phyloP scores from a whole-genome alignment of 352 stramenopile genomes.

The Globisporangium spinosum region DNA sequence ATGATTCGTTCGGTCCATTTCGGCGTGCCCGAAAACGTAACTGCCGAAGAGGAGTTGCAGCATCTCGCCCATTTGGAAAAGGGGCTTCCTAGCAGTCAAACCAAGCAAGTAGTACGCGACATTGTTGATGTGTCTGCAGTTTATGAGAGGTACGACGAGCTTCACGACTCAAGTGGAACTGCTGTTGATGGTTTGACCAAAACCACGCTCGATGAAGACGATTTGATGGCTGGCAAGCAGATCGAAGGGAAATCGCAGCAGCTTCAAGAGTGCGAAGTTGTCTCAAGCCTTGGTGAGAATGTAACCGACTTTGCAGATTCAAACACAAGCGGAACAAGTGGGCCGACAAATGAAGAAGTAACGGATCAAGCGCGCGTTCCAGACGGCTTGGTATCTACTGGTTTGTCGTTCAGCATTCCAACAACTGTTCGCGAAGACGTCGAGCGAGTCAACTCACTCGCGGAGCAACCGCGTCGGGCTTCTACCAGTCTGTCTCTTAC shows the following conservation, averaged over 20 bases:
- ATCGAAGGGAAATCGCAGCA: slow-evolving; percentile 6
- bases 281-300: not conserved
- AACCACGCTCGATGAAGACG: not conserved
- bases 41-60: not conserved
- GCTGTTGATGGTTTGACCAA: not conserved
- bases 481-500: too few relatives aligned
- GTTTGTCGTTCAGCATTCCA: not conserved
- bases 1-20: not conserved
- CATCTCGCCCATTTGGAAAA: not conserved
- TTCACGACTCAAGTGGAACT: not conserved
- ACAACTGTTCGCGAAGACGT: not conserved
- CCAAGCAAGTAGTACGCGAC: not conserved
- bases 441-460: not conserved
- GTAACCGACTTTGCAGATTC: not conserved
- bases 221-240: not conserved
- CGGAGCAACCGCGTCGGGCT: not conserved
- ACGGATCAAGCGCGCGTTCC: not conserved
- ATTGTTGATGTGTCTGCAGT: not conserved
- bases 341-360: not conserved
- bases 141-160: not conserved
- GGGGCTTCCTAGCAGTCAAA: too few relatives aligned
- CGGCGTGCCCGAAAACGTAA: not conserved
- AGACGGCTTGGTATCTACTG: not conserved
- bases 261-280: slow-evolving; percentile 1
- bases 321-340: not conserved